Evolutionary conservation across 495 filamentous ascomycete species (phyloP), one percentile per base, ranked within the genome.

Genomic region (Annulohypoxylon stygium): DNA sequence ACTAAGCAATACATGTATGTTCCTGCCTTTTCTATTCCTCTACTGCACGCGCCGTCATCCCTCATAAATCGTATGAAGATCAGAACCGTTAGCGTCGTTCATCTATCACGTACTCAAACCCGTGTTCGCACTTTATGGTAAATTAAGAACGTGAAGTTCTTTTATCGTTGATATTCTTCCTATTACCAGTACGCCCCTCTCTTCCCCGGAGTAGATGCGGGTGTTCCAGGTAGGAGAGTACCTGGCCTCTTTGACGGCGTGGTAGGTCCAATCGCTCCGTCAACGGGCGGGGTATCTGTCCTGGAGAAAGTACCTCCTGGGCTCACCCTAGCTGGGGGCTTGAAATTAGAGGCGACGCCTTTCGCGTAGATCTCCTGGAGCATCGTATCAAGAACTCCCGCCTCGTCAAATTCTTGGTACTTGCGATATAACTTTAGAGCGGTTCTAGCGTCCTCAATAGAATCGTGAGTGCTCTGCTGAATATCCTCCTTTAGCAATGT

Each of bases 401-500:
- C 93, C 71, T 95, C 93, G 16, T 90, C 83, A 71, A 93, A 98
- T 81, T 98, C 94, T 61, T 91, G 86, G 77, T 93, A 97, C 79
- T 97, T 97, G 33, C 91, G 86, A 85, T 95, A 98, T 3, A 99
- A 86, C 76, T 91, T 91, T 16, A 98, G 85, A 6, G 97, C 95
- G 55, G 95, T 96, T 20, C 90, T 86, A 5, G 96, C 95, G 75
- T 99, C 96, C 78, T 98, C 96, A 65, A 98, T 94, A 0, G 89
- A 93, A 78, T 99, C 97, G 78, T 99, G 96, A 9, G 89, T 93
- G 61, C 91, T 90, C 66, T 90, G 87, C 81, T 99, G 96, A 69
- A 99, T 97, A 69, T 93, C 90, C 78, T 97, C 93, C 71, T 93
- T 92, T 26, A 99, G 89, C 8, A 99, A 84, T 23, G 89, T 88